Base-by-base conservation (phyloP, 371 early-diverging fungal genomes). In the Mortierella sp. region DNA sequence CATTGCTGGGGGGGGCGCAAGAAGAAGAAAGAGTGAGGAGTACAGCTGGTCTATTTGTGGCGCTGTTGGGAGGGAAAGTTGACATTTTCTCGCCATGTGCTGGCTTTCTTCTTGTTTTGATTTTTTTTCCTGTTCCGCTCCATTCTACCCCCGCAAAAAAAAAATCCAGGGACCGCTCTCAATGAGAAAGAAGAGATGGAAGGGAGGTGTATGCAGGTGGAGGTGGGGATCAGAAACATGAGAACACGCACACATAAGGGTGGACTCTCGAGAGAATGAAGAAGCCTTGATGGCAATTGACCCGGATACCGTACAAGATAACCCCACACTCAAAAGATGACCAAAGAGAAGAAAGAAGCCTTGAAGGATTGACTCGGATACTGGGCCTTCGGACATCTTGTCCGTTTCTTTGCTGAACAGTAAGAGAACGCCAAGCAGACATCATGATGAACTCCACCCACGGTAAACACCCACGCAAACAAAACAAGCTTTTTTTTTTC, bases 41-140 rank as follows among this genome's bases (percentile, higher is more conserved):
- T n/a, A n/a, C n/a, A n/a, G n/a, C n/a, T n/a, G n/a, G n/a, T n/a
- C 34, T 58, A 58, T 34, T 58, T 58, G 61, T 58, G 34, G n/a
- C n/a, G n/a, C n/a, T n/a, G 55, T 5, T 8, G 37, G 9, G 37
- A 58, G 3, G 34, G 10, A 22, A 9, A 48, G 61, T 58, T 34
- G 61, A 58, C n/a, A n/a, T n/a, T n/a, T n/a, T n/a, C n/a, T 58
- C 61, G 61, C 61, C 61, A 58, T 58, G 61, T 34, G 61, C 61
- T 58, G 61, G 9, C 34, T 9, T 58, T 58, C 19, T 55, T 19
- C 22, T 6, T 45, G 19, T 10, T 14, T n/a, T n/a, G 14, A 19
- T 0, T 58, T 34, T 58, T 58, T 53, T 48, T 48, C 8, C 9
- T 8, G 16, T 29, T 24, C 43, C 65, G 43, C 45, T 26, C 48